Conservation (phyloP, 2,329 filamentous ascomycete species). For the Fusarium paranaense region DNA sequence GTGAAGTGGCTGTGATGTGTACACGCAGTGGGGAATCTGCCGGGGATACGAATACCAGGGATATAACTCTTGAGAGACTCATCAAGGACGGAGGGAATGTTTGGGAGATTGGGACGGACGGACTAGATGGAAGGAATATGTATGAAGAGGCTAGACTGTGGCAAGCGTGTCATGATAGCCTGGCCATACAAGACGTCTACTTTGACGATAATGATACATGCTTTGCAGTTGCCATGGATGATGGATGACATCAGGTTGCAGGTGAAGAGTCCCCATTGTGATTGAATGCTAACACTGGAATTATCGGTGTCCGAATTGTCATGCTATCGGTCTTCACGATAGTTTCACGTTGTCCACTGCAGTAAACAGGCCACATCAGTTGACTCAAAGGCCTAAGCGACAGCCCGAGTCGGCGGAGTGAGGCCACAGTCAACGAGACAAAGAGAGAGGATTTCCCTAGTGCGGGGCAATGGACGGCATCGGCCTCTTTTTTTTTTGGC, state of each 20-base stretch:
- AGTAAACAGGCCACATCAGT: background rate
- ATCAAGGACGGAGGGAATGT: constrained; percentile 2
- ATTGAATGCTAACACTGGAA: background rate
- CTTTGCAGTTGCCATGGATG: constrained; percentile 1
- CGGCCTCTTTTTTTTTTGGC: background rate
- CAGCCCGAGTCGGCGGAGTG: background rate
- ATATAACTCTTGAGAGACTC: constrained; percentile 15
- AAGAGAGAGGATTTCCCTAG: background rate
- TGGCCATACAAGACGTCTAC: constrained; percentile 5
- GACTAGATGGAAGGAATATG: constrained; percentile 11
- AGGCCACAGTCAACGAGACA: background rate
- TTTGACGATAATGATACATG: constrained; percentile 37
- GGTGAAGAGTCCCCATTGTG: background rate
- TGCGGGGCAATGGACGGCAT: constrained; percentile 3
- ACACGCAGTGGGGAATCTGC: constrained; percentile 20
- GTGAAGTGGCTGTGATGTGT: constrained; percentile 23
- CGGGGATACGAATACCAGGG: constrained; percentile 33
- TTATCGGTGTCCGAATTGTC: background rate
- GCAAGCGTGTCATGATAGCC: background rate
- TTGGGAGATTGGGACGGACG: constrained; percentile 14
- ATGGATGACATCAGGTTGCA: background rate
- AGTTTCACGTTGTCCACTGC: background rate
- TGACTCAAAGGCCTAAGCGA: background rate
- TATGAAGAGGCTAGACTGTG: constrained; percentile 1
- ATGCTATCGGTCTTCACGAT: background rate